Evolutionary conservation across 1,284 basidiomycete genomes (phyloP), one percentile per base, ranked within the genome.

Genomic region (Cryptococcus sp.): DNA sequence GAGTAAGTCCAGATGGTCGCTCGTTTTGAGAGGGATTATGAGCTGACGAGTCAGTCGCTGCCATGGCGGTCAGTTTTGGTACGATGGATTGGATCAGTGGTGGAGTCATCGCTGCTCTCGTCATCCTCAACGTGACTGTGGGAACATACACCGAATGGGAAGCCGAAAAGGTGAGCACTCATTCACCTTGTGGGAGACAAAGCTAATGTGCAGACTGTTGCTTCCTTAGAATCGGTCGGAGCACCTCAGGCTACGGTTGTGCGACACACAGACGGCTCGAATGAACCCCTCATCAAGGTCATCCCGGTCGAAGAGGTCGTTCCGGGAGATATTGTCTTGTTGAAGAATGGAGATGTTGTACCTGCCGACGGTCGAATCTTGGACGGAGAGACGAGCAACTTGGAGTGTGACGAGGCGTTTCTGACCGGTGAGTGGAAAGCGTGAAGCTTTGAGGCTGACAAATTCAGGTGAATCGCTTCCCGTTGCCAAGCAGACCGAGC

Each of bases 61-160:
- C 82, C 25, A 77, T 84, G 73, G 78, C 78, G 7, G 76, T 83
- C n/a, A 82, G 81, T 4, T 81, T 84, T 50, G 82, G 78, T 50
- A 79, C 80, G 22, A 70, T 77, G 57, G 80, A 81, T 48, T 85
- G 78, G 73, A 79, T 84, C 52, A 80, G 80, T 59, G 82, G 80
- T 21, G 81, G 79, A 43, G 82, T 84, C 33, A 80, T 84, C 50
- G 79, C 79, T 12, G 80, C 79, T 16, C 77, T 85, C 28, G 80
- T 84, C 31, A 66, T 78, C 31, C 69, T 83, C 46, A 82, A 81
- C 63, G 69, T 76, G 25, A 71, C 71, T 57, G 72, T 75, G 24
- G 74, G 72, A 32, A 63, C 67, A 33, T 63, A 60, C 48, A 70
- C 65, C 26, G 74, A 75, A 59, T 76, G 72, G 72, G 68, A 74